phyloP scores from a whole-genome alignment of 352 stramenopile species.

The Lagenidium giganteum region DNA sequence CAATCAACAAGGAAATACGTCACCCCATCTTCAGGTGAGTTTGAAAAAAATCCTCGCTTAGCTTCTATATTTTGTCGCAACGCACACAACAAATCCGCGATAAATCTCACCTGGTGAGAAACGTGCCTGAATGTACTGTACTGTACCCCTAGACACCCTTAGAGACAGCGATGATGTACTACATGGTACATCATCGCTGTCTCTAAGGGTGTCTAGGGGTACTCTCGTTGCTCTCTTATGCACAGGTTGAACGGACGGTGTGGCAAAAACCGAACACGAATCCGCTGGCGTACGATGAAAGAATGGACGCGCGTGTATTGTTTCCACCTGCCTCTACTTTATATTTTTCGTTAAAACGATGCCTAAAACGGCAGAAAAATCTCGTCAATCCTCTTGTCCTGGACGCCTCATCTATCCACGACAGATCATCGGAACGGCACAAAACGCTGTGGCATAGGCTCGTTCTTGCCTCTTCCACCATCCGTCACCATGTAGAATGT shows the following conservation, averaged over 20 bases:
- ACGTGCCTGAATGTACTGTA: too few relatives aligned
- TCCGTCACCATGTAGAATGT: neutral
- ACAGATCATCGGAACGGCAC: neutral
- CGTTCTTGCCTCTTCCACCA: neutral
- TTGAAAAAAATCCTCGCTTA: too few relatives aligned
- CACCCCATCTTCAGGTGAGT: neutral
- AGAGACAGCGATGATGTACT: too few relatives aligned
- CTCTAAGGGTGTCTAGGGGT: neutral
- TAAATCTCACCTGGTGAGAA: too few relatives aligned
- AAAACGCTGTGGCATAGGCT: neutral
- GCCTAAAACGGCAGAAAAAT: slow-evolving; percentile 14
- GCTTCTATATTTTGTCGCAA: too few relatives aligned
- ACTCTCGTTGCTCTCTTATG: slow-evolving; percentile 1
- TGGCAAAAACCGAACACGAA: neutral
- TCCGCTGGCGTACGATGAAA: neutral
- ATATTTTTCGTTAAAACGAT: slow-evolving; percentile 21
- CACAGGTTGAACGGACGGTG: neutral
- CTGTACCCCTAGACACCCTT: too few relatives aligned
- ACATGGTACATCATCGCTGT: too few relatives aligned
- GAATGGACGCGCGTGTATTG: neutral
- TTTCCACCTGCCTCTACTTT: slow-evolving; percentile 9
- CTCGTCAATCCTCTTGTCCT: too few relatives aligned
- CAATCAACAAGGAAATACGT: slow-evolving; percentile 21
- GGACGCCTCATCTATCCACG: too few relatives aligned
- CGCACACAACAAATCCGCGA: too few relatives aligned